Base-by-base conservation (phyloP, 139 green algal genomes). In the Zygnema cylindricum region DNA sequence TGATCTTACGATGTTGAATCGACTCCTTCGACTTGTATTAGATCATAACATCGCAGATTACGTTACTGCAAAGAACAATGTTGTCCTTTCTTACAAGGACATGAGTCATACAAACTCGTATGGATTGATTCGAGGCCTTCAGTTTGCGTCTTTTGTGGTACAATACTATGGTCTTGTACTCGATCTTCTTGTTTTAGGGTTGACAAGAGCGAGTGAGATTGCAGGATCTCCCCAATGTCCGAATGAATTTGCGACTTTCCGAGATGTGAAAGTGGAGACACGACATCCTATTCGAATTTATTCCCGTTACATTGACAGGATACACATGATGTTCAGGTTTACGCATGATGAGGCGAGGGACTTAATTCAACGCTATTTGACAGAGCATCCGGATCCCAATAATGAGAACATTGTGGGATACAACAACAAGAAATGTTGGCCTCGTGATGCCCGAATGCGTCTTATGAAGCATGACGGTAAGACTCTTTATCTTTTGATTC, bases 391-490 rank as follows among this genome's bases (percentile, higher is more conserved):
- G 0, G 97, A 99, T 94, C 97, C 97, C 91, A 99, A 99, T 95
- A 99, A 99, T 90, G 97, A 99, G 90, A 99, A 99, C 94, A 98
- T 99, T 73, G 85, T 99, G 54, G 97, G 97, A 33, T 99, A 99
- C 93, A 99, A 99, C 95, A 99, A 99, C 94, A 97, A 98, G 81
- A 98, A 97, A 94, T 99, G 97, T 94, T 99, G 97, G 97, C 97
- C 97, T 40, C 93, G 97, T 32, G 97, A 99, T 90, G 96, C 97
- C 32, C 95, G 97, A 93, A 99, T 99, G 97, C 96, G 97, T 3
- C 95, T 99, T 3, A 99, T 99, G 97, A 99, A 99, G 95, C 97
- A 99, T 87, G 97, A 99, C 86, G 71, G 71, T 79, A 43, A 11
- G 71, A 38, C 36, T 79, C 11, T 55, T 16, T 16, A 7, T 63